Percentiles rank a stretch among this genome's conserved stretches.
These are phyloP conservation scores for Fusarium papillatum DNA, from an alignment of 2,329 filamentous ascomycete genomes.

Conservation along the genomic window DNA sequence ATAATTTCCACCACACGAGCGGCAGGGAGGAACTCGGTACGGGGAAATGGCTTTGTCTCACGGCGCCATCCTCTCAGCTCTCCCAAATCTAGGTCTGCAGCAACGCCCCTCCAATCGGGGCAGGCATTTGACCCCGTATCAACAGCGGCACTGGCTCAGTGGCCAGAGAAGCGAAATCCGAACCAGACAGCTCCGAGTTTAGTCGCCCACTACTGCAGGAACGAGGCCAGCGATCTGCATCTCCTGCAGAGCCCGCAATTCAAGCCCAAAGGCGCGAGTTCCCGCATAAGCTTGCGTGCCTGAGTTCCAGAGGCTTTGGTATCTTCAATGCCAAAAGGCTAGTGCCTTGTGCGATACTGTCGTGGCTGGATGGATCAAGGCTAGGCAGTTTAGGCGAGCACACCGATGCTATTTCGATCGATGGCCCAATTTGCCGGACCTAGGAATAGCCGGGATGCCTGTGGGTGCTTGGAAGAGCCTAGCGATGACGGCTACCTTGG, in stretches of 20 bases:
- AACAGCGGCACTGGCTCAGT: background rate
- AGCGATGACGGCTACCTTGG: slow-evolving; percentile 27
- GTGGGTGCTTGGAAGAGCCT: background rate
- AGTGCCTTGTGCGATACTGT: slow-evolving; percentile 29
- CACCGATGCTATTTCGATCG: slow-evolving; percentile 19
- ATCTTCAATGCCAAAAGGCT: slow-evolving; percentile 16
- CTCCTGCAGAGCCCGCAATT: slow-evolving; percentile 16
- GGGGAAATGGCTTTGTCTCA: slow-evolving; percentile 17
- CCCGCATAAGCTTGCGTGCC: slow-evolving; percentile 26
- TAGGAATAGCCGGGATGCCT: background rate
- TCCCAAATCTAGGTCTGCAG: background rate
- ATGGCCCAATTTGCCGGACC: slow-evolving; percentile 27
- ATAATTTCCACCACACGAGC: background rate
- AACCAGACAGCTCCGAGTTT: slow-evolving; percentile 31
- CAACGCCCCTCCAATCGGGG: background rate
- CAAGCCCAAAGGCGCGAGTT: slow-evolving; percentile 23
- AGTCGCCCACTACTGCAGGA: slow-evolving; percentile 45
- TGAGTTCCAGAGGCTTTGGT: slow-evolving; percentile 9
- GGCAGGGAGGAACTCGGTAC: background rate
- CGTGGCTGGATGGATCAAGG: background rate
- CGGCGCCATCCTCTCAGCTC: background rate
- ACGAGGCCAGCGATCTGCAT: slow-evolving; percentile 36
- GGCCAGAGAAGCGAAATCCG: slow-evolving; percentile 16
- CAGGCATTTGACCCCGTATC: background rate
- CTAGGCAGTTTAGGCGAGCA: background rate